phyloP scores from a whole-genome alignment of 345 rosid species.

The Fremontodendron californicum region DNA sequence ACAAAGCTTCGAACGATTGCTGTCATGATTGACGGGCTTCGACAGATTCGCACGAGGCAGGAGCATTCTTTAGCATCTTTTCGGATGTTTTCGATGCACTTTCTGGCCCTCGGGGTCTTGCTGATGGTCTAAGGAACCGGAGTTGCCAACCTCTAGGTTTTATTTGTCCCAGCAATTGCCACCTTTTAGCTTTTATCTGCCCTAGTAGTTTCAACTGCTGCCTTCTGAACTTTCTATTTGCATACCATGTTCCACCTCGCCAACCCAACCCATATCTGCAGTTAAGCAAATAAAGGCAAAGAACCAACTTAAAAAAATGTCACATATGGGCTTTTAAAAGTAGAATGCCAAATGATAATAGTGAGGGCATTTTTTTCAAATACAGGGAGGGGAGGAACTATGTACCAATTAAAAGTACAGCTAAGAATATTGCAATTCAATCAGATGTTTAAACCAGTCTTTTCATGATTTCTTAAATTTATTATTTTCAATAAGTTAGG shows the following conservation, averaged over 20 bases:
- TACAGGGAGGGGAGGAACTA: background rate
- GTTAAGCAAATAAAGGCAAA: conserved; percentile 7
- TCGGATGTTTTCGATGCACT: conserved; percentile 30
- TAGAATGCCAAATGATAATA: background rate
- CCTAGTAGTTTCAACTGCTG: conserved; percentile 81
- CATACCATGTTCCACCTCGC: conserved; percentile 93
- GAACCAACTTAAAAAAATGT: background rate
- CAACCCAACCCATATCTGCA: conserved; percentile 89
- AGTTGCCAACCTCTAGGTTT: conserved; percentile 54
- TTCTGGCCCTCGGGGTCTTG: conserved; percentile 36
- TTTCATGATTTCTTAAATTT: background rate
- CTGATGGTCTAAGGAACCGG: conserved; percentile 45
- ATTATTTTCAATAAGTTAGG: background rate
- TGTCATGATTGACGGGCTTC: conserved; percentile 12
- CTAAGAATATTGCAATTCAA: background rate
- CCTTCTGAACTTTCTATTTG: conserved; percentile 67
- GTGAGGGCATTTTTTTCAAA: background rate
- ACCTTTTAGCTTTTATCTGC: conserved; percentile 64
- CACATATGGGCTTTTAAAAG: background rate
- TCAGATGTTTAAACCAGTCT: background rate
- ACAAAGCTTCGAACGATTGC: background rate
- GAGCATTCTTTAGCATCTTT: conserved; percentile 24
- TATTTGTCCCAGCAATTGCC: conserved; percentile 62
- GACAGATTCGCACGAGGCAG: conserved; percentile 11
- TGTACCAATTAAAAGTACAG: background rate